These are phyloP conservation scores for Cyclotella choctawhatcheeana DNA, from an alignment of 108 stramenopile species.

Conservation along the genomic window DNA sequence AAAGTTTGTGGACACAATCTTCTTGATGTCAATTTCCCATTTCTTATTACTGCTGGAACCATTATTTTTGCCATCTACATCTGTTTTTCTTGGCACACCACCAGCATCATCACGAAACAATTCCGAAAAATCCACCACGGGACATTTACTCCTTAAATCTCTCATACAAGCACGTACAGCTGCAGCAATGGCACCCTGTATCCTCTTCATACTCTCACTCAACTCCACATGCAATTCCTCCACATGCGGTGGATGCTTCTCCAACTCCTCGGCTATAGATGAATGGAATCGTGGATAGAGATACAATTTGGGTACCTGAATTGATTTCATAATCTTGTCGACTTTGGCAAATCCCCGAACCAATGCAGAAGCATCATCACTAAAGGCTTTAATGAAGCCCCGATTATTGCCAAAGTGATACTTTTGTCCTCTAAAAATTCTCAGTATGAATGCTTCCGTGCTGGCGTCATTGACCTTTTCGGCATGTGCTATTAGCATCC, in stretches of 20 bases:
- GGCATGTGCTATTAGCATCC: constrained; percentile 92
- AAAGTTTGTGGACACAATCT: constrained; percentile 89
- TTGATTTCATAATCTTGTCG: constrained; percentile 84
- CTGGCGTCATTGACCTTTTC: constrained; percentile 90
- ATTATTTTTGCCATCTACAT: not conserved
- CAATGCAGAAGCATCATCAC: constrained; percentile 87
- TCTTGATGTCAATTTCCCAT: constrained; percentile 81
- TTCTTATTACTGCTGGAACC: not conserved
- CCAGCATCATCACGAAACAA: constrained; percentile 29
- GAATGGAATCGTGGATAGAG: constrained; percentile 96
- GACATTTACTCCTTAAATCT: constrained; percentile 77
- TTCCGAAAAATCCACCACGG: constrained; percentile 69
- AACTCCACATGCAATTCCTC: constrained; percentile 88
- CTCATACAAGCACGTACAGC: constrained; percentile 87
- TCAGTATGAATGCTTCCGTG: constrained; percentile 95
- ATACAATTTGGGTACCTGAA: constrained; percentile 85
- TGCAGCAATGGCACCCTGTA: constrained; percentile 89
- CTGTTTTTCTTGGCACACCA: constrained; percentile 12
- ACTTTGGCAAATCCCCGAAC: constrained; percentile 89
- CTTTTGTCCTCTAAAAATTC: constrained; percentile 84
- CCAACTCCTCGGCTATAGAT: constrained; percentile 77
- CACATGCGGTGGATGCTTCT: constrained; percentile 76
- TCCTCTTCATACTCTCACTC: constrained; percentile 83
- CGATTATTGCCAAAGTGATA: constrained; percentile 32
- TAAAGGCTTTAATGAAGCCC: constrained; percentile 97